A percentile compares a stretch with the other conserved stretches of the same genome.
These are phyloP conservation scores for Gamarada debralockiae DNA, from an alignment of 495 filamentous ascomycete species.

Conservation along the genomic window DNA sequence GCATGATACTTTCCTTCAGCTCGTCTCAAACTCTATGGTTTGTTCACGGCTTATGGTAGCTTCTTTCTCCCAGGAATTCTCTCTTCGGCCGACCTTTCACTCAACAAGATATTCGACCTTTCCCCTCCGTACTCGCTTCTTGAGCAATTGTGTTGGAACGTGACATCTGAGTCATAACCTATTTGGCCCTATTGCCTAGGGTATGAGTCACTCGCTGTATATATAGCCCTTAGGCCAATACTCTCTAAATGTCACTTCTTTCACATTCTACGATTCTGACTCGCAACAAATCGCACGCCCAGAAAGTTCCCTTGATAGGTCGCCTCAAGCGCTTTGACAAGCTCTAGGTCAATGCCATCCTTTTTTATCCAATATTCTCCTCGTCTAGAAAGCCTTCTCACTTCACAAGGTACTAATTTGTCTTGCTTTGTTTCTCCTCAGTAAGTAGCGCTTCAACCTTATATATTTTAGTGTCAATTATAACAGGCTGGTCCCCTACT, in stretches of 20 bases:
- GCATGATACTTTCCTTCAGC: slow-evolving; percentile 4
- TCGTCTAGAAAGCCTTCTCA: slow-evolving; percentile 20
- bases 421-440: slow-evolving; percentile 20
- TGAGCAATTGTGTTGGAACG: too few species aligned
- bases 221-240: too few species aligned
- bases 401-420: slow-evolving; percentile 18
- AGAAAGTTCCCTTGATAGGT: too few species aligned
- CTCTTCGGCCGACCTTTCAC: slow-evolving; percentile 18
- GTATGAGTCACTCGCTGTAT: too few species aligned
- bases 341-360: slow-evolving; percentile 17
- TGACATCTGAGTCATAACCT: too few species aligned
- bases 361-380: slow-evolving; percentile 16
- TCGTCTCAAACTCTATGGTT: slow-evolving; percentile 21
- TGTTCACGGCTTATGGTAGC: slow-evolving; percentile 19
- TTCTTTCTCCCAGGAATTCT: slow-evolving; percentile 22
- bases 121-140: too few species aligned
- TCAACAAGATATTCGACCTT: too few species aligned
- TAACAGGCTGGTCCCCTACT: slow-evolving; percentile 3
- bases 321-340: slow-evolving; percentile 18
- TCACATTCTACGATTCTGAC: too few species aligned
- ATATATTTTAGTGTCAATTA: slow-evolving; percentile 16
- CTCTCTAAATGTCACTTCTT: too few species aligned
- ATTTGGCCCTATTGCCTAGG: too few species aligned
- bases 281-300: too few species aligned
- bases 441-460: slow-evolving; percentile 22